phyloP scores from a whole-genome alignment of 768 basidiomycete species.

The Obba rivulosa region DNA sequence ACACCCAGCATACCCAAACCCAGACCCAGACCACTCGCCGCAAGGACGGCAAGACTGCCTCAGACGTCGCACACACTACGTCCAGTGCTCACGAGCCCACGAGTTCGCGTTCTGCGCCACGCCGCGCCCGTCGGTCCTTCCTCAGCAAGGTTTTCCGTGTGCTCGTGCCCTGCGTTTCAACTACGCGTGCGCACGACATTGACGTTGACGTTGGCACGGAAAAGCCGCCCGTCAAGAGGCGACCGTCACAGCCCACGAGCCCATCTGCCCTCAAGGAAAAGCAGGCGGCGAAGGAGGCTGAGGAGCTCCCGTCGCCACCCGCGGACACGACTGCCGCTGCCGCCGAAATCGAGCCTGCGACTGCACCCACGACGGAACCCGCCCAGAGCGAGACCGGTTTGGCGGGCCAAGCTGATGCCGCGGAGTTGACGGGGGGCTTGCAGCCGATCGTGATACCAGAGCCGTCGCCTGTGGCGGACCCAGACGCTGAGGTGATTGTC shows the following conservation, averaged over 20 bases:
- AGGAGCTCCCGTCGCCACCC: constrained; percentile 33
- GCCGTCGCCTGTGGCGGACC: constrained; percentile 14
- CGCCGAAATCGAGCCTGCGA: neutral
- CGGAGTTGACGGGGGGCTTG: constrained; percentile 15
- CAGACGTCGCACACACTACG: constrained; percentile 28
- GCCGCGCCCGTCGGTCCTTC: constrained; percentile 44
- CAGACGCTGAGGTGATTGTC: constrained; percentile 34
- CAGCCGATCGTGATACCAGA: constrained; percentile 22
- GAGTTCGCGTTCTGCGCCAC: constrained; percentile 20
- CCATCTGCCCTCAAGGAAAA: constrained; percentile 23
- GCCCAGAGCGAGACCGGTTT: constrained; percentile 1
- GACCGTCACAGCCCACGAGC: constrained; percentile 3
- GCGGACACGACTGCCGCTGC: constrained; percentile 3
- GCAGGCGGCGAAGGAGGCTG: constrained; percentile 18
- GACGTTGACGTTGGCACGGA: constrained; percentile 21
- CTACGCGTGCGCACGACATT: constrained; percentile 39
- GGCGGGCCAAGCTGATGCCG: constrained; percentile 5
- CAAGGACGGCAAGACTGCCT: constrained; percentile 27
- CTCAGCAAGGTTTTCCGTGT: constrained; percentile 54
- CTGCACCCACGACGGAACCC: neutral
- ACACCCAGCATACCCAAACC: constrained; percentile 36
- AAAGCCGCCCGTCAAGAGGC: constrained; percentile 11
- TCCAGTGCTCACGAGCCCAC: constrained; percentile 22
- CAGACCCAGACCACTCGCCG: constrained; percentile 20
- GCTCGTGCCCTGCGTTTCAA: constrained; percentile 60